Base-by-base conservation (phyloP, 192 early-diverging fungal genomes). In the Coemansia reversa region DNA sequence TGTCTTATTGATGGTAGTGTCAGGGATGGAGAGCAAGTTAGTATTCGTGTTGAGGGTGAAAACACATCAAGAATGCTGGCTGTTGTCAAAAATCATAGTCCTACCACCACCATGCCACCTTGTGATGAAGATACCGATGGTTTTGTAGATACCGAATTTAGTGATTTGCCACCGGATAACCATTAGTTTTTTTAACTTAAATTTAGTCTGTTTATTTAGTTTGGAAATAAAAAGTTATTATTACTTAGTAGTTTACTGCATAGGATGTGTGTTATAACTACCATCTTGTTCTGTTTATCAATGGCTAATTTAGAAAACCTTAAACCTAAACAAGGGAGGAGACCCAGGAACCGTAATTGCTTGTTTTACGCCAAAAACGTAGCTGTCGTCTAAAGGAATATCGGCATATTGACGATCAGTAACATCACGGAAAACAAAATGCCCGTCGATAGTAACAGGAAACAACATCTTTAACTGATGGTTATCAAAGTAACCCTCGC, bases 1-100 rank as follows among this genome's bases (percentile, higher is more conserved):
- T 76, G 76, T 35, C 64, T 90, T 25, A 90, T 90, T 51, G 87
- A 90, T 50, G 89, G 88, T 16, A 84, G 85, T 20, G 63, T 90
- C 8, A 71, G 84, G 27, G 75, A 82, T 22, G 70, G 69, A 2
- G 88, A 90, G 55, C 75, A 70, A 1, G 88, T 81, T 9, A 71
- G 71, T 20, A 75, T 88, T 1, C 53, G 56, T 39, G 76, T 85
- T 1, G 59, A 78, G 61, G 70, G 66, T 47, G 28, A 62, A 24
- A 35, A 45, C 14, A 19, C 23, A 23, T 20, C 58, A 3, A 57
- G 65, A 7, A 66, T 68, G 63, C 66, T 78, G 18, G 68, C 29
- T 5, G 48, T 78, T 20, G 63, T 66, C 42, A 49, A 48, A 7
- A 78, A 78, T 63, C 75, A 78, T 51, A 52, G 58, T 32, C 69